Evolutionary conservation across 768 basidiomycete species (phyloP).

Genomic region (Galerina marginata): DNA sequence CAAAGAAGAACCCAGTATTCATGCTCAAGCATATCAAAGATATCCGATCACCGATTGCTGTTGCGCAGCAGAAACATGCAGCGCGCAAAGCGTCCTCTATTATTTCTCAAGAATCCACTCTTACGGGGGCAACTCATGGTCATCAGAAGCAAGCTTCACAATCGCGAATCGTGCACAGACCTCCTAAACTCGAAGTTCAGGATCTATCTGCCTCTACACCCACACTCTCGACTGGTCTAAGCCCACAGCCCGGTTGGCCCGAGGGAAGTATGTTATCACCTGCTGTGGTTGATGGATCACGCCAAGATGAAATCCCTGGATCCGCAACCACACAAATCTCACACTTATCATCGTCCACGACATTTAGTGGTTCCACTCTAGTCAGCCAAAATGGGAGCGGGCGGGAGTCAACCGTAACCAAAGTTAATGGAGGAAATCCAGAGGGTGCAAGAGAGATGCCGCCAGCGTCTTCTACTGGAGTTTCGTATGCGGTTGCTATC

Average conservation of each 20-base stretch:
- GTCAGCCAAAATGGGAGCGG: slow-evolving; percentile 29
- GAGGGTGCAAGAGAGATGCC: slow-evolving; percentile 37
- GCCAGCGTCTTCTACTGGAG: slow-evolving; percentile 47
- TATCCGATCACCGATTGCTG: slow-evolving; percentile 95
- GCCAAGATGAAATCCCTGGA: slow-evolving; percentile 48
- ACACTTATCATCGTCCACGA: slow-evolving; percentile 27
- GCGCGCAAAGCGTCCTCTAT: slow-evolving; percentile 77
- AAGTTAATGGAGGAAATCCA: slow-evolving; percentile 14
- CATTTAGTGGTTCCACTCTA: slow-evolving; percentile 33
- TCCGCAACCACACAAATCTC: slow-evolving; percentile 40
- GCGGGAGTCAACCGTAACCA: slow-evolving; percentile 31
- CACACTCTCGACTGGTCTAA: slow-evolving; percentile 60
- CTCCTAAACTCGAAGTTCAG: slow-evolving; percentile 73
- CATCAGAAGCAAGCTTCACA: slow-evolving; percentile 47
- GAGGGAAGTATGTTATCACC: slow-evolving; percentile 70
- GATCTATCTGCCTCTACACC: slow-evolving; percentile 58
- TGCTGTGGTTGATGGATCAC: slow-evolving; percentile 52
- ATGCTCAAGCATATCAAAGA: slow-evolving; percentile 98
- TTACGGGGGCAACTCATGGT: slow-evolving; percentile 49
- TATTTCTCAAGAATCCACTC: slow-evolving; percentile 46
- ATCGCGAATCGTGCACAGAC: slow-evolving; percentile 54
- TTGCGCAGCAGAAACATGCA: slow-evolving; percentile 96
- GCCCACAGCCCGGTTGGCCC: slow-evolving; percentile 77
- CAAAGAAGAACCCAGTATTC: slow-evolving; percentile 97
- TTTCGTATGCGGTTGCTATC: slow-evolving; percentile 96